Evolutionary conservation across 2,329 filamentous ascomycete species (phyloP), one percentile per base, ranked within the genome.

Genomic region (Aspergillus neotritici): DNA sequence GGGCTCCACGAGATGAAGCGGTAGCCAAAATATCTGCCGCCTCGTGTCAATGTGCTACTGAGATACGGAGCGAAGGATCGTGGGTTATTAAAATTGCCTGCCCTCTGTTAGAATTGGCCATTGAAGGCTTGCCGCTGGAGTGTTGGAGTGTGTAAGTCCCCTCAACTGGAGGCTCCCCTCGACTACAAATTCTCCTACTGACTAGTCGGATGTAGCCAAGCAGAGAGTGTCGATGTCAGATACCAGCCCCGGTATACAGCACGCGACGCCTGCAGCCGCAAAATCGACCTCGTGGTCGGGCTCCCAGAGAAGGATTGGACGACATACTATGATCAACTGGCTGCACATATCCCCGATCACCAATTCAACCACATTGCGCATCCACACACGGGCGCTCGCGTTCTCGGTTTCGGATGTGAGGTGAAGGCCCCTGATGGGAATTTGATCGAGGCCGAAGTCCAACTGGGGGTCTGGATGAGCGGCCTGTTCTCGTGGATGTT

Each of bases 81-180:
- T 47, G 45, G 45, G 31, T 44, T 4, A 47, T 41, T 11, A 34
- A 47, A 14, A 17, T 41, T 29, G 45, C 30, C 12, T 34, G 30
- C 13, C 37, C 41, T 5, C 14, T 47, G 13, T 30, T 44, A 16
- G 31, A 41, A 29, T 16, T 29, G 14, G 37, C 45, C 4, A 41
- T 47, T 11, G 31, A 31, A 14, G 17, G n/a, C 9, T 28, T 41
- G 14, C 37, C 37, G 3, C 30, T 47, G n/a, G 41, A 44, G 11
- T 44, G 41, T 28, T 41, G 45, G 44, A 47, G 37, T 16, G 40
- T 47, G 41, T 47, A 43, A n/a, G 40, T 37, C 13, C 21, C 10
- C 16, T 15, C 9, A 17, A 16, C 16, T n/a, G 25, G 5, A 17
- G 3, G 17, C 17, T 17, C 17, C 3, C 17, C 17, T 17, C 5